A percentile compares a stretch with the other conserved stretches of the same genome.
Conservation (phyloP, 140 eudicot genomes). For the Ambrosia hybrid region DNA sequence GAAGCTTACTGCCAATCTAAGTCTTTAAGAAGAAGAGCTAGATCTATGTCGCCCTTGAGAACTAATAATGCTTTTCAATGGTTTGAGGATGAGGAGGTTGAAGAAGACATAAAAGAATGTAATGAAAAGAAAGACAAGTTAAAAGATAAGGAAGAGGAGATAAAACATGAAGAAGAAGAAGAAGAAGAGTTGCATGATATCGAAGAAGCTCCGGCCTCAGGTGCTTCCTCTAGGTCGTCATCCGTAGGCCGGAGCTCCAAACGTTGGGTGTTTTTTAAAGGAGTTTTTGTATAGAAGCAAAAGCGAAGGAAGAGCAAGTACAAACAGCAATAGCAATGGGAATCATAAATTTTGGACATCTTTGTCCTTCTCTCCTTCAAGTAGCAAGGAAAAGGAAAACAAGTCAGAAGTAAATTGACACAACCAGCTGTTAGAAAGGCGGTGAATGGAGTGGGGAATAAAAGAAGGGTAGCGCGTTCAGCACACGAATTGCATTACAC, state of each 20-base stretch:
- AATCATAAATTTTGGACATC: slow-evolving; percentile 66
- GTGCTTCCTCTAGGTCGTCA: slow-evolving; percentile 69
- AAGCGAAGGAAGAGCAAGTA: slow-evolving; percentile 72
- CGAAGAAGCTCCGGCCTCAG: slow-evolving; percentile 35
- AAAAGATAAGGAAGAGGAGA: background rate
- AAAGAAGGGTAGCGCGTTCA: slow-evolving; percentile 50
- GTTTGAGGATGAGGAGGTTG: slow-evolving; percentile 22
- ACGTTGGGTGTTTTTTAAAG: slow-evolving; percentile 82
- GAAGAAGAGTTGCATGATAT: too few species aligned
- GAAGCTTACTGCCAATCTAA: slow-evolving; percentile 44
- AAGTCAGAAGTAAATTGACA: too few species aligned
- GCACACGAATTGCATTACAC: slow-evolving; percentile 83
- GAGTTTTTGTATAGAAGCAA: slow-evolving; percentile 80
- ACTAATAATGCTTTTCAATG: slow-evolving; percentile 29
- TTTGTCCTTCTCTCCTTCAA: too few species aligned
- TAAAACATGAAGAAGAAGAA: background rate
- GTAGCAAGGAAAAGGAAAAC: too few species aligned
- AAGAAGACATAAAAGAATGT: slow-evolving; percentile 15
- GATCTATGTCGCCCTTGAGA: slow-evolving; percentile 83
- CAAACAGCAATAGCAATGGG: slow-evolving; percentile 30
- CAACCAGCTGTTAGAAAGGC: slow-evolving; percentile 25
- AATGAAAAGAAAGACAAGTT: slow-evolving; percentile 8
- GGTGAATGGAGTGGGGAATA: slow-evolving; percentile 39
- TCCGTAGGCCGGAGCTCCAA: slow-evolving; percentile 81
- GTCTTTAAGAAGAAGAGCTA: slow-evolving; percentile 59